Conservation (phyloP, 2,329 filamentous ascomycete genomes). For the Colletotrichum sp. region DNA sequence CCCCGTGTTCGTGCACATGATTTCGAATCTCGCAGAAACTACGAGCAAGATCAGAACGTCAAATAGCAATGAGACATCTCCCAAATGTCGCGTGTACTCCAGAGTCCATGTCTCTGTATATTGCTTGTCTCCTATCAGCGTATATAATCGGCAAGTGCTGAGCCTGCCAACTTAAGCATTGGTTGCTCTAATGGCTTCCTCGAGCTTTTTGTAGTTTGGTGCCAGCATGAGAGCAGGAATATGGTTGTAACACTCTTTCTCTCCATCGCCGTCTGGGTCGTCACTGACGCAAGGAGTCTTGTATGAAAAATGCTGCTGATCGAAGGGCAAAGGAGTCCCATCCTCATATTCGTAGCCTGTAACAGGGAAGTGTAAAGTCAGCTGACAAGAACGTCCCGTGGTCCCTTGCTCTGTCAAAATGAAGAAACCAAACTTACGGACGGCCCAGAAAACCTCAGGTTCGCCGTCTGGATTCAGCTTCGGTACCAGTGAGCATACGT, state of each 20-base stretch:
- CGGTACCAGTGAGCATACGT: neutral
- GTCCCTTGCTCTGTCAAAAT: no score
- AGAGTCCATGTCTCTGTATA: no score
- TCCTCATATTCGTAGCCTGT: neutral
- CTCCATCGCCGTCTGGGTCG: neutral
- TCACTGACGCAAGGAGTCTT: neutral
- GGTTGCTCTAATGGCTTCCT: neutral
- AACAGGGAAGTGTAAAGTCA: no score
- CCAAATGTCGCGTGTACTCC: no score
- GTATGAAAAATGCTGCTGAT: neutral
- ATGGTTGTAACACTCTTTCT: neutral
- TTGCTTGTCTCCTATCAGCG: fast-evolving
- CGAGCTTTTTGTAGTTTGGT: neutral
- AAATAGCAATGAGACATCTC: no score
- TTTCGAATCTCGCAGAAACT: no score
- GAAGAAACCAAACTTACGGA: neutral
- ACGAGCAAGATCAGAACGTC: no score
- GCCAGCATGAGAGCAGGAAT: neutral
- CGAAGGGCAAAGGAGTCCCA: neutral
- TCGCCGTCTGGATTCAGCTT: neutral
- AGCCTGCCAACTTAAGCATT: no score
- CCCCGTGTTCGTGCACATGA: no score
- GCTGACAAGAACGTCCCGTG: no score
- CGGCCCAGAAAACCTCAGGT: neutral
- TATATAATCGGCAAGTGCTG: fast-evolving